These are phyloP conservation scores for Triticum dicoccoides DNA, from an alignment of 176 grass and related monocot species.

Conservation along the genomic window DNA sequence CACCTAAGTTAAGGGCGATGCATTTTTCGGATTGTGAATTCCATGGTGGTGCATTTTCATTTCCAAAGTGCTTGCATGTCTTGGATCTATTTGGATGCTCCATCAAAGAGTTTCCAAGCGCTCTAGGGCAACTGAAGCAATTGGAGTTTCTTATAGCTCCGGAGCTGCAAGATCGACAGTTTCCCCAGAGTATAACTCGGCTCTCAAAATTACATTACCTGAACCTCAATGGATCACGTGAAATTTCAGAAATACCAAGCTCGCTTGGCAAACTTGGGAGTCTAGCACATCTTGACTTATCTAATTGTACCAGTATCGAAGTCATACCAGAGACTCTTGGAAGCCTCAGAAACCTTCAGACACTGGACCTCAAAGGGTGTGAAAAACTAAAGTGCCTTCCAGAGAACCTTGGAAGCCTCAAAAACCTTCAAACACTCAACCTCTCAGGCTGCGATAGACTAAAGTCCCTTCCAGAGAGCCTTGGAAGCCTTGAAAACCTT, in stretches of 20 bases:
- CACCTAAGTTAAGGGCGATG: neutral
- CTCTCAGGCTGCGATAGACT: too few relatives aligned
- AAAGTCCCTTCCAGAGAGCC: neutral
- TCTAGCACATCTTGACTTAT: constrained; percentile 24
- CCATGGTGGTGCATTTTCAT: neutral
- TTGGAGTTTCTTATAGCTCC: neutral
- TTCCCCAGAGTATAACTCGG: neutral
- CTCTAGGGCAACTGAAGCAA: neutral
- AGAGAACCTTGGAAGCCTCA: too few relatives aligned
- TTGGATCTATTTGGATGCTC: constrained; percentile 17
- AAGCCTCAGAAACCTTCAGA: too few relatives aligned
- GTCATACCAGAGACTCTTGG: neutral
- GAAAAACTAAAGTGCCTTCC: too few relatives aligned
- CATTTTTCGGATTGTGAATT: neutral
- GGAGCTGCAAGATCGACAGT: neutral
- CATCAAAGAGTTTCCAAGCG: neutral
- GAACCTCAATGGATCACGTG: neutral
- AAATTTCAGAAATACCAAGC: neutral
- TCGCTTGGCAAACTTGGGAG: neutral
- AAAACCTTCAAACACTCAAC: neutral
- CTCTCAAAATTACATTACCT: constrained; percentile 13
- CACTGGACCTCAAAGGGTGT: too few relatives aligned
- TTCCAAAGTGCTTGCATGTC: neutral
- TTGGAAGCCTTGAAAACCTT: neutral
- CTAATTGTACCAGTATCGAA: neutral